Conservation (phyloP, 345 rosid species). For the Bruguiera parviflora region DNA sequence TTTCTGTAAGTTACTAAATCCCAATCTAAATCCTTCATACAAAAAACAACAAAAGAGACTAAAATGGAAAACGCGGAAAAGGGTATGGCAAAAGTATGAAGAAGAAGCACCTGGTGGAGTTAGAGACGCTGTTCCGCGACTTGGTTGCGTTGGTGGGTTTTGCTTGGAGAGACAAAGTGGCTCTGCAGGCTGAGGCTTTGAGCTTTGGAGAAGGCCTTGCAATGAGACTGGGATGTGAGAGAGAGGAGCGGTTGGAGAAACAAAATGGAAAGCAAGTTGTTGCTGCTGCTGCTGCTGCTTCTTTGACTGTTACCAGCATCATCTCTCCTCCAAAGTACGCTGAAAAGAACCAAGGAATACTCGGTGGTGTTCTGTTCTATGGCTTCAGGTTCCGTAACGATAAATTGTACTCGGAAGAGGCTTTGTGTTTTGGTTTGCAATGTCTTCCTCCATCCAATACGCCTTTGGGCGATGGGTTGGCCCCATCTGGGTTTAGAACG, state of each 20-base stretch:
- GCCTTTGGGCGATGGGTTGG: no score
- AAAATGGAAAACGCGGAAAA: constrained; percentile 12
- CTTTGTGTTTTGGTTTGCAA: no score
- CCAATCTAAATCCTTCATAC: background rate
- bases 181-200: constrained; percentile 36
- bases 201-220: constrained; percentile 29
- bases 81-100: constrained; percentile 6
- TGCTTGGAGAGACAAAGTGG: constrained; percentile 38
- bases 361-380: no score
- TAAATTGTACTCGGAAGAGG: no score
- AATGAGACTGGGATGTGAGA: constrained; percentile 27
- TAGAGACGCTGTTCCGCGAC: constrained; percentile 40
- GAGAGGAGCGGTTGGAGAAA: constrained; percentile 26
- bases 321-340: constrained; percentile 22
- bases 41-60: background rate
- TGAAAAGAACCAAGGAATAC: no score
- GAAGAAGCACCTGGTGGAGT: constrained; percentile 35
- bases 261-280: constrained; percentile 25
- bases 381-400: no score
- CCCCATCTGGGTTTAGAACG: no score
- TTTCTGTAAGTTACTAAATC: background rate
- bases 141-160: constrained; percentile 36
- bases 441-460: no score
- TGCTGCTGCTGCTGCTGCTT: constrained; percentile 36
- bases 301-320: constrained; percentile 69